Evolutionary conservation across 441 rosid genomes (phyloP), one percentile per base, ranked within the genome.

Genomic region (Populus hybrid): DNA sequence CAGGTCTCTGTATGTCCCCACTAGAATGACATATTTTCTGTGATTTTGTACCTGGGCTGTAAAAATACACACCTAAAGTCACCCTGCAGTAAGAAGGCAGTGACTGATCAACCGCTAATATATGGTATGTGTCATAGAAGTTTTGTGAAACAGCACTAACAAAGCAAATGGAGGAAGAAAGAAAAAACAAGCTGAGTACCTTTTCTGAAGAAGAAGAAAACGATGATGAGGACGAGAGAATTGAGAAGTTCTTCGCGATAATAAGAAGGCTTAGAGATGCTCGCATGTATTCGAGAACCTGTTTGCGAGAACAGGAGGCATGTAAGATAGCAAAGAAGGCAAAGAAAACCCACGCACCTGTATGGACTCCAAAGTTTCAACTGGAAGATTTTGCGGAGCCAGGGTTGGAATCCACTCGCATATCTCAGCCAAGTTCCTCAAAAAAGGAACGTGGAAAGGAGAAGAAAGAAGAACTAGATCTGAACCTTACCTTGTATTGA

Each of bases 291-390:
- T 72, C 79, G 3, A 28, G 46, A 35, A 79, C 57, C 72, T 64
- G 82, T 30, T 67, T 79, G 79, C 24, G 79, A 0, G 73, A 80
- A 57, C 14, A 68, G 72, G 79, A 71, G 42, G 79, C 79, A 2
- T 68, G 67, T 2, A 75, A 71, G 63, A 57, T 72, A 57, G 34
- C 70, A 64, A 79, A 70, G 75, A 75, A 64, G 69, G 42, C 42
- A 35, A 75, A 71, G 28, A 75, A 71, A 72, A n/a, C 35, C n/a
- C 50, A 75, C 28, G 50, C 7, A 38, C 64, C 34, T 28, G 28
- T 12, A 4, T 75, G 82, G 76, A 79, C 64, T 66, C 76, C 76
- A 35, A 11, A 69, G 32, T 79, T 79, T 74, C 57, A 79, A 32
- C 7, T 63, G 36, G 36, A 79, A 42, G 81, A 74, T 69, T 79